These are phyloP conservation scores for Cyclotella sp. DNA, from an alignment of 108 stramenopile species.

Conservation along the genomic window DNA sequence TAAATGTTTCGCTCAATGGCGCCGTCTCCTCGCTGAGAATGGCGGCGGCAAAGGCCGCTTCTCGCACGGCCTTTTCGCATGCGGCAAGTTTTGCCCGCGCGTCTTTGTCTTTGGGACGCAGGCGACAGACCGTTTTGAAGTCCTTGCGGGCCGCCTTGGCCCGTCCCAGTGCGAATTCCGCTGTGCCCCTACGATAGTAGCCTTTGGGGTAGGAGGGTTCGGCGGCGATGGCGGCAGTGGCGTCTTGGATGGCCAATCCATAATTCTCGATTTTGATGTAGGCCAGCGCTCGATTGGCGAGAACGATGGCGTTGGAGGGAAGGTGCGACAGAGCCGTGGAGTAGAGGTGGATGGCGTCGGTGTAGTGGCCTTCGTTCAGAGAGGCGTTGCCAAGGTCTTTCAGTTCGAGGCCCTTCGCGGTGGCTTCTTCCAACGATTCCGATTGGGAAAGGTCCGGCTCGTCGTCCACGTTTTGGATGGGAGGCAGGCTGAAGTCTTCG, in stretches of 20 bases:
- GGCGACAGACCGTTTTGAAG: constrained; percentile 81
- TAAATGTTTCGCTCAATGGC: constrained; percentile 79
- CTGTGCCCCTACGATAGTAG: constrained; percentile 96
- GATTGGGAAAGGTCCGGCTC: constrained; percentile 40
- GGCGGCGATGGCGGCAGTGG: constrained; percentile 85
- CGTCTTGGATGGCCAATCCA: constrained; percentile 95
- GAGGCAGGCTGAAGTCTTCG: constrained; percentile 29
- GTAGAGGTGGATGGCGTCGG: constrained; percentile 83
- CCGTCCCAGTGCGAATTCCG: constrained; percentile 95
- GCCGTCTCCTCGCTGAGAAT: constrained; percentile 85
- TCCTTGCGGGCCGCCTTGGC: constrained; percentile 94
- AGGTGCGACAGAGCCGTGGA: constrained; percentile 72
- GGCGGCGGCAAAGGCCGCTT: constrained; percentile 91
- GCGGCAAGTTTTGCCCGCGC: constrained; percentile 84
- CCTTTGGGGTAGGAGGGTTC: constrained; percentile 95
- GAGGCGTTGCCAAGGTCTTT: constrained; percentile 82
- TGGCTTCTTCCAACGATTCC: constrained; percentile 38
- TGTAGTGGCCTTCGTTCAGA: constrained; percentile 69
- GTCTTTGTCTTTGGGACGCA: constrained; percentile 88
- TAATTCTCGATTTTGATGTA: constrained; percentile 96
- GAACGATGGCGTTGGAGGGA: constrained; percentile 83
- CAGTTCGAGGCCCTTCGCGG: constrained; percentile 58
- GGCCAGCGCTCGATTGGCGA: constrained; percentile 94
- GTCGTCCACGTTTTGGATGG: constrained; percentile 47
- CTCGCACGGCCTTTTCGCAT: constrained; percentile 91